Evolutionary conservation across 108 stramenopile species (phyloP), one percentile per base, ranked within the genome.

Genomic region (Chaetoceros muelleri): DNA sequence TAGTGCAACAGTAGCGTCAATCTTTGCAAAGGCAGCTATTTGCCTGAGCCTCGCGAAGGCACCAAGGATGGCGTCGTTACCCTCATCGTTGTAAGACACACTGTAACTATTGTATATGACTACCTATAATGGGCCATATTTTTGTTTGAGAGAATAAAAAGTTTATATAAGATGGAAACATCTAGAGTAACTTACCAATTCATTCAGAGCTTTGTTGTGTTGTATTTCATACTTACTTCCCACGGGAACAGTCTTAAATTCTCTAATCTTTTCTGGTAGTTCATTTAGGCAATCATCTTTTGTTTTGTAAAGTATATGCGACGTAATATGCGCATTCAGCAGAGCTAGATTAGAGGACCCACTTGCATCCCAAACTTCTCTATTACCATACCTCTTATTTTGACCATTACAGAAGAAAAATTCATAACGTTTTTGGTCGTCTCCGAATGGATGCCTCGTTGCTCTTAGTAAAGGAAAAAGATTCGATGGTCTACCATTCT

Each of bases 401-500:
- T 66, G 72, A 1, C 86, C 90, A 55, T 69, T 71, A 57, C 90
- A 93, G 71, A 87, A 93, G 46, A 73, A 75, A 29, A 58, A 40
- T 59, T 93, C 90, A 60, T 66, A 93, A 1, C 71, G 57, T 45
- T 58, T 76, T 65, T 88, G 84, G 30, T 83, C 29, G 27, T 75
- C 72, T 2, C 86, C 90, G 28, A 93, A 74, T n/a, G 86, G 84
- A 59, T 93, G 90, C 8, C 67, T 55, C 1, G 84, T 80, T 5
- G 84, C 85, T 53, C 66, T 72, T 2, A 93, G 67, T 20, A 93
- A 69, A 46, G 90, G 86, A 58, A 93, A 93, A 17, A 93, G 53
- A 55, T 93, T 88, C 16, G 55, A 59, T 17, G 86, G 86, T 49
- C 79, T 78, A 7, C 90, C 90, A 71, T 93, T 93, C 46, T 93